Conservation (phyloP, 495 filamentous ascomycete genomes). For the Choiromyces venosus region DNA sequence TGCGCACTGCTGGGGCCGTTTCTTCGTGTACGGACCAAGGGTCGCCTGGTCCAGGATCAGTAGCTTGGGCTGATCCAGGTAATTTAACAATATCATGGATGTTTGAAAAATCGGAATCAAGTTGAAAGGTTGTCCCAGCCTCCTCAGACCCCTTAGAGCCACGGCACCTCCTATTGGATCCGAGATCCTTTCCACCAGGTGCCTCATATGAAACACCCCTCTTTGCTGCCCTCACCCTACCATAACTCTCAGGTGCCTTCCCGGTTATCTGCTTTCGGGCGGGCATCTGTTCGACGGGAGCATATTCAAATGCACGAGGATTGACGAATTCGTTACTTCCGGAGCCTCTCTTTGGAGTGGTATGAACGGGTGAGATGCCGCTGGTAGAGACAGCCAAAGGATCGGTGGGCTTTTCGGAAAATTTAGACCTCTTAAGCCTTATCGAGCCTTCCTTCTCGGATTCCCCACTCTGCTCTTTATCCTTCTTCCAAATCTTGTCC, state of each 20-base stretch:
- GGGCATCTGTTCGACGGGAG: constrained; percentile 23
- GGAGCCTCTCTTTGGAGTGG: constrained; percentile 30
- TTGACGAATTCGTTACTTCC: constrained; percentile 31
- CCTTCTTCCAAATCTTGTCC: constrained; percentile 34
- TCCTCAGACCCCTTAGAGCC: constrained; percentile 22
- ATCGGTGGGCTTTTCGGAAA: constrained; percentile 20
- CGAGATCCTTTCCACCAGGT: constrained; percentile 12
- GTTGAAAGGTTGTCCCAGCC: constrained; percentile 22
- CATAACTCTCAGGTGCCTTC: constrained; percentile 50
- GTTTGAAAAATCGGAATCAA: constrained; percentile 37
- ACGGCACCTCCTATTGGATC: constrained; percentile 14
- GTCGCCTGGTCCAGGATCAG: constrained; percentile 30
- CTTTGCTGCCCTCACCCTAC: constrained; percentile 15
- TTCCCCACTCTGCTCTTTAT: constrained; percentile 24
- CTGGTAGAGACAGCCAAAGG: constrained; percentile 24
- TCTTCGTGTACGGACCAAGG: constrained; percentile 8
- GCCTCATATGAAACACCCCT: constrained; percentile 23
- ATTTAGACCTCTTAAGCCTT: constrained; percentile 19
- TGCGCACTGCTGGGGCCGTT: constrained; percentile 26
- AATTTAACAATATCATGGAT: constrained; percentile 33
- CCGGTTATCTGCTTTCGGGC: constrained; percentile 22
- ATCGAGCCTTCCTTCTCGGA: constrained; percentile 20
- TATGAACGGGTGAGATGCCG: constrained; percentile 33
- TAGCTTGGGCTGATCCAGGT: constrained; percentile 17
- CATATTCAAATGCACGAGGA: constrained; percentile 36